Percentiles rank a stretch among this genome's conserved stretches.
Conservation (phyloP, 73 alveolate species). For the Tetrahymena malaccensis region DNA sequence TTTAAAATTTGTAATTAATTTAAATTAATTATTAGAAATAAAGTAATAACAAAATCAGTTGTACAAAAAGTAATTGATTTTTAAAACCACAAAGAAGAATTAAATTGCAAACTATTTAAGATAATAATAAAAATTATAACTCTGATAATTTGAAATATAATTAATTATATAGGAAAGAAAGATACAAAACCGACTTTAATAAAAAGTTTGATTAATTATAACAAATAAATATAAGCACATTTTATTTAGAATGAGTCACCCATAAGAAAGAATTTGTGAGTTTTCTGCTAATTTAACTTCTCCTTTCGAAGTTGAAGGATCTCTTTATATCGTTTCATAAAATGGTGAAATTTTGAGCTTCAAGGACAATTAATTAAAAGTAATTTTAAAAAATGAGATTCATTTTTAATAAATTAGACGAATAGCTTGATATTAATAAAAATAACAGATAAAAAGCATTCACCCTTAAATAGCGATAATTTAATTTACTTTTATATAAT, state of each 20-base stretch:
- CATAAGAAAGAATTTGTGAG: slow-evolving; percentile 37
- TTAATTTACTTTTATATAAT: neutral
- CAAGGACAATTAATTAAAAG: neutral
- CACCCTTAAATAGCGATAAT: neutral
- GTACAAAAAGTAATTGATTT: neutral
- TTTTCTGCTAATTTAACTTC: slow-evolving; percentile 12
- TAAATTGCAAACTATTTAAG: neutral
- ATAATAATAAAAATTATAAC: neutral
- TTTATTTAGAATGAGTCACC: slow-evolving; percentile 14
- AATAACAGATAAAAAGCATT: neutral
- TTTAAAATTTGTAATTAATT: neutral
- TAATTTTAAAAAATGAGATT: neutral
- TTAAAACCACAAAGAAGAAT: neutral
- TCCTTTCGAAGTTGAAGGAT: slow-evolving; percentile 22
- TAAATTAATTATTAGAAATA: neutral
- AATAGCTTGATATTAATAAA: neutral
- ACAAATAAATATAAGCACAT: neutral
- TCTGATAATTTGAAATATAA: neutral
- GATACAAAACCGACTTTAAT: neutral
- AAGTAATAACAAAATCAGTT: neutral
- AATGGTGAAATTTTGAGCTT: slow-evolving; percentile 24
- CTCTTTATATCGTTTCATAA: slow-evolving; percentile 15
- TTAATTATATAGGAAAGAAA: neutral
- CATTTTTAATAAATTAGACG: neutral
- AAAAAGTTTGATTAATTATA: neutral